These are phyloP conservation scores for Monilinia fructigena DNA, from an alignment of 2,329 filamentous ascomycete genomes.

Conservation along the genomic window DNA sequence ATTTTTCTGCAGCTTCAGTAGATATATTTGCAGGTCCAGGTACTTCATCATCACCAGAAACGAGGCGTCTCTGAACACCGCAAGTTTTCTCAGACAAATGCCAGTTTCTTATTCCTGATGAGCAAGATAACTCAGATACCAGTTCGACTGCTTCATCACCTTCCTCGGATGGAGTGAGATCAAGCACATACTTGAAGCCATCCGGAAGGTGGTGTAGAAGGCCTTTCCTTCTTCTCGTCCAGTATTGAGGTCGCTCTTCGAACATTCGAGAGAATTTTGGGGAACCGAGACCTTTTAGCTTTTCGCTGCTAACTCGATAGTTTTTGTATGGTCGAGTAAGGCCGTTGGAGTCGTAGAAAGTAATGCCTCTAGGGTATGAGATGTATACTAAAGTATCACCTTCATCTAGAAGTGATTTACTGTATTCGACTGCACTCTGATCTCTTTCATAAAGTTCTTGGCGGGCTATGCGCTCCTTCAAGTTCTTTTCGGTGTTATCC, in stretches of 20 bases:
- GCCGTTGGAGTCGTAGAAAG: slow-evolving; percentile 33
- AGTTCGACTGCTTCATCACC: slow-evolving; percentile 62
- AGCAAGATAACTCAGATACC: slow-evolving; percentile 58
- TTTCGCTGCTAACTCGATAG: slow-evolving; percentile 49
- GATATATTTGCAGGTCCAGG: slow-evolving; percentile 1
- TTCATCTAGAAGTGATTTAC: slow-evolving; percentile 27
- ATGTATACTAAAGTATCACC: slow-evolving; percentile 50
- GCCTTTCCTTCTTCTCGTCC: slow-evolving; percentile 42
- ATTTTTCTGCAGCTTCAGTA: not conserved
- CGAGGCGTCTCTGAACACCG: slow-evolving; percentile 42
- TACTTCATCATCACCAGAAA: slow-evolving; percentile 50
- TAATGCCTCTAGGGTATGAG: slow-evolving; percentile 38
- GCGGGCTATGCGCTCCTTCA: not conserved
- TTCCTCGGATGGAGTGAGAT: slow-evolving; percentile 60
- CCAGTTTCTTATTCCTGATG: slow-evolving; percentile 56
- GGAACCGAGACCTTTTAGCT: slow-evolving; percentile 49
- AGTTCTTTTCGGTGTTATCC: not conserved
- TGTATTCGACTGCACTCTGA: slow-evolving; percentile 27
- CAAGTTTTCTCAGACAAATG: slow-evolving; percentile 45
- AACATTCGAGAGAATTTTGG: slow-evolving; percentile 49
- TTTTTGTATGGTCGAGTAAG: slow-evolving; percentile 38
- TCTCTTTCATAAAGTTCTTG: slow-evolving; percentile 26
- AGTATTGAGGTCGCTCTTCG: slow-evolving; percentile 45
- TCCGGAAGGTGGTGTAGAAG: slow-evolving; percentile 37
- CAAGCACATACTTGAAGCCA: slow-evolving; percentile 58